Percentiles rank a stretch among this genome's conserved stretches.
These are phyloP conservation scores for Leishmania tarentolae DNA, from an alignment of 208 protist species.

Conservation along the genomic window DNA sequence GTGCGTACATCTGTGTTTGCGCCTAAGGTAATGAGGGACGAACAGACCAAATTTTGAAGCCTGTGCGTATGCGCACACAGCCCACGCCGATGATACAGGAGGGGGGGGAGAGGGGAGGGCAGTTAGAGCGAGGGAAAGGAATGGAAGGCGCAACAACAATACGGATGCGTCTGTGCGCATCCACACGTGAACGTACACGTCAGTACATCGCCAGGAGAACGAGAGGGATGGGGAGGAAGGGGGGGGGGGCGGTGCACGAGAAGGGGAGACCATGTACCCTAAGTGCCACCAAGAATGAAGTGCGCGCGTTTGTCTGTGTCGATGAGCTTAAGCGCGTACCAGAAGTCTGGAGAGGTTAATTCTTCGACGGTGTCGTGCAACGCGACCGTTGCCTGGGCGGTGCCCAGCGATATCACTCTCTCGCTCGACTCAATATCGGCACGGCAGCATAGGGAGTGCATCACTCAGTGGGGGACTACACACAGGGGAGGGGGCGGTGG, in stretches of 20 bases:
- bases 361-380: not conserved
- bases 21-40: not conserved
- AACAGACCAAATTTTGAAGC: not conserved
- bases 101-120: too few species aligned
- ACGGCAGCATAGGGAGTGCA: not conserved
- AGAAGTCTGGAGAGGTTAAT: not conserved
- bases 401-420: not conserved
- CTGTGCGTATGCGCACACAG: not conserved
- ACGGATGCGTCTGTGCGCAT: not conserved
- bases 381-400: not conserved
- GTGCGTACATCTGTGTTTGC: conserved; percentile 67
- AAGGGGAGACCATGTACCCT: not conserved
- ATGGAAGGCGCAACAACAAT: not conserved
- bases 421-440: not conserved
- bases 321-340: not conserved
- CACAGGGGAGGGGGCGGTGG: not conserved
- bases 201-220: too few species aligned
- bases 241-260: not conserved
- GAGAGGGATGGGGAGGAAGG: too few species aligned
- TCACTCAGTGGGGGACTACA: too few species aligned
- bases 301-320: not conserved
- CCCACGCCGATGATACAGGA: not conserved
- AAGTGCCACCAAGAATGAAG: not conserved
- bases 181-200: too few species aligned
- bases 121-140: not conserved